Percentiles rank a stretch among this genome's conserved stretches.
Evolutionary conservation across 2,329 filamentous ascomycete genomes (phyloP).

Genomic region (Colletotrichum sansevieriae): DNA sequence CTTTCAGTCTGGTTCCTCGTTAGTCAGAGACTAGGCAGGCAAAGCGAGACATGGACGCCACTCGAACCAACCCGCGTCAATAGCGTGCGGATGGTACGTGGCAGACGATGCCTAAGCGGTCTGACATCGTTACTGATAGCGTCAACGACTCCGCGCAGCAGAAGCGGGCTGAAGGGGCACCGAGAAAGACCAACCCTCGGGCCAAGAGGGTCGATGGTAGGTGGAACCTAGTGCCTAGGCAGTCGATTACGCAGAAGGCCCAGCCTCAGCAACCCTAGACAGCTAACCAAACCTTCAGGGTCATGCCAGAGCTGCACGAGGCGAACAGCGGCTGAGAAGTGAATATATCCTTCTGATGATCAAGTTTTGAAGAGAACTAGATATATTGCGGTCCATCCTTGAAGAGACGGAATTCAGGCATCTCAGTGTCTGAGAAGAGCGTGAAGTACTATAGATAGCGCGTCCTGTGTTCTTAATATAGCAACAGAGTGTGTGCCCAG

Average conservation of each 20-base stretch:
- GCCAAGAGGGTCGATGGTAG: conserved; percentile 13
- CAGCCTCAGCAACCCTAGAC: background rate
- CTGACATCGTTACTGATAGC: background rate
- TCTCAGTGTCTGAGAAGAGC: background rate
- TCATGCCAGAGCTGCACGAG: background rate
- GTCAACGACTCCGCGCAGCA: background rate
- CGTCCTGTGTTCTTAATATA: background rate
- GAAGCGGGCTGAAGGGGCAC: background rate
- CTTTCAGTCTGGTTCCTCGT: too few relatives aligned
- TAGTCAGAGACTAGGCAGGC: too few relatives aligned
- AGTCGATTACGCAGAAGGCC: background rate
- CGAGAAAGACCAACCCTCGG: conserved; percentile 8
- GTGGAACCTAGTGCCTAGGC: conserved; percentile 8
- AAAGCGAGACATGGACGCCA: background rate
- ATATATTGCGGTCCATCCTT: background rate
- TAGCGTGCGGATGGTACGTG: background rate
- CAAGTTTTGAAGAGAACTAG: background rate
- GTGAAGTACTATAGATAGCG: background rate
- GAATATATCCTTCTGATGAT: background rate
- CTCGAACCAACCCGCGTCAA: background rate
- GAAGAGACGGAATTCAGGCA: too few relatives aligned
- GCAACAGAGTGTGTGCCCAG: too few relatives aligned
- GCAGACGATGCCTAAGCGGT: background rate
- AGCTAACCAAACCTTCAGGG: background rate
- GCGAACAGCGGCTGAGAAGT: background rate